Conservation (phyloP, 2,329 filamentous ascomycete genomes). For the Fusarium nanum region DNA sequence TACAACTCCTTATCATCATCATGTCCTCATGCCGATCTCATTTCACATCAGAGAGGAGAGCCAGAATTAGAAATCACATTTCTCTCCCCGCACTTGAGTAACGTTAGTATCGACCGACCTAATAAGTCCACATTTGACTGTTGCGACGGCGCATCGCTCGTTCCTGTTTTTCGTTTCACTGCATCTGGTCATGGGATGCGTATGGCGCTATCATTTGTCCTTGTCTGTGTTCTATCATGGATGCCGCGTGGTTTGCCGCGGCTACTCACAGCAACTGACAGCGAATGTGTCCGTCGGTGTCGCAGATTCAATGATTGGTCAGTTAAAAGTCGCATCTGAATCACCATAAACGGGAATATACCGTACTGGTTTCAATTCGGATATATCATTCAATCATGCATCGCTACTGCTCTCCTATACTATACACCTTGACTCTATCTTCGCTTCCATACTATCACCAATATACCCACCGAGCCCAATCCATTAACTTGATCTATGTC, state of each 20-base stretch:
- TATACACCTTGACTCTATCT: slow-evolving; percentile 7
- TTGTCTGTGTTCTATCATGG: background rate
- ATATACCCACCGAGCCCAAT: slow-evolving; percentile 13
- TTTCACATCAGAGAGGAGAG: background rate
- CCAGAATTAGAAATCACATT: slow-evolving; percentile 5
- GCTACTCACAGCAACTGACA: slow-evolving; percentile 6
- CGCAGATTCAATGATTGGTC: background rate
- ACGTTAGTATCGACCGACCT: background rate
- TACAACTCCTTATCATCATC: slow-evolving; percentile 25
- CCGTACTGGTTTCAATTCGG: background rate
- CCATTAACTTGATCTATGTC: slow-evolving; percentile 43
- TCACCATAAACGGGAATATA: background rate
- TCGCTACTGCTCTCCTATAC: slow-evolving; percentile 5
- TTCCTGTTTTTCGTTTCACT: slow-evolving; percentile 13
- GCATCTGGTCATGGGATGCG: background rate
- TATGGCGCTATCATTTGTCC: background rate
- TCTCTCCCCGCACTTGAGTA: slow-evolving; percentile 5
- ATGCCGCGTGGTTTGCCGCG: slow-evolving; percentile 9
- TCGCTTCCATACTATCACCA: background rate
- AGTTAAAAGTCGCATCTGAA: background rate
- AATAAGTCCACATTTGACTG: background rate
- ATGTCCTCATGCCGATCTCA: slow-evolving; percentile 16
- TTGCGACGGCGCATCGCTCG: background rate
- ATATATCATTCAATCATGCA: slow-evolving; percentile 12
- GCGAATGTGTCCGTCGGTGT: background rate